Percentiles rank a stretch among this genome's conserved stretches.
Evolutionary conservation across 371 early-diverging fungal genomes (phyloP).

Genomic region (Apophysomyces ossiformis): DNA sequence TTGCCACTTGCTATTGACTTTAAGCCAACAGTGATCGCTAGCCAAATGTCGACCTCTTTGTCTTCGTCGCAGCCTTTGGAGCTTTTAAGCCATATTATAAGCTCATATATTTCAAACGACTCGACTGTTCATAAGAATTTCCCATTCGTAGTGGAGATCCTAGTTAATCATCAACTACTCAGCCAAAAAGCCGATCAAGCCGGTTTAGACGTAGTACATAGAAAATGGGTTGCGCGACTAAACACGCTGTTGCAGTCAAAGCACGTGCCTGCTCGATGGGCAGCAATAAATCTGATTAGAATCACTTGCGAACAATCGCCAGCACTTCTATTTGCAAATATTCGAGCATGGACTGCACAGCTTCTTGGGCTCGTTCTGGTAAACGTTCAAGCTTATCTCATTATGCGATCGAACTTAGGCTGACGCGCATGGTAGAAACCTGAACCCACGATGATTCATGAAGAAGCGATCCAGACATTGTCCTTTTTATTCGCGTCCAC

Average conservation of each 20-base stretch:
- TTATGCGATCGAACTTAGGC: not conserved
- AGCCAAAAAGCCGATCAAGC: constrained; percentile 19
- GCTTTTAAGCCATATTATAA: constrained; percentile 23
- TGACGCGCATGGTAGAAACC: constrained; percentile 37
- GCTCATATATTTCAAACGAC: constrained; percentile 33
- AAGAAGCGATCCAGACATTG: constrained; percentile 50
- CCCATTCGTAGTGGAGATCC: constrained; percentile 53
- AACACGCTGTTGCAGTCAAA: constrained; percentile 64
- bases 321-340: constrained; percentile 42
- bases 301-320: constrained; percentile 59
- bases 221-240: constrained; percentile 62
- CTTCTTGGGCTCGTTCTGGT: constrained; percentile 45
- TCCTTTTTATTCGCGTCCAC: constrained; percentile 55
- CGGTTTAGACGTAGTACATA: constrained; percentile 34
- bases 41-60: not conserved
- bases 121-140: constrained; percentile 28
- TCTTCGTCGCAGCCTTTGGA: constrained; percentile 18
- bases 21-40: not conserved
- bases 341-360: constrained; percentile 47
- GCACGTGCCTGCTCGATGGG: constrained; percentile 55
- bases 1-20: not conserved
- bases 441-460: constrained; percentile 44
- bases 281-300: constrained; percentile 55
- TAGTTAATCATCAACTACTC: constrained; percentile 50
- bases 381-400: constrained; percentile 8